Evolutionary conservation across 1,139 yeast genomes (phyloP).

Genomic region (Suhomyces bolitotheri): DNA sequence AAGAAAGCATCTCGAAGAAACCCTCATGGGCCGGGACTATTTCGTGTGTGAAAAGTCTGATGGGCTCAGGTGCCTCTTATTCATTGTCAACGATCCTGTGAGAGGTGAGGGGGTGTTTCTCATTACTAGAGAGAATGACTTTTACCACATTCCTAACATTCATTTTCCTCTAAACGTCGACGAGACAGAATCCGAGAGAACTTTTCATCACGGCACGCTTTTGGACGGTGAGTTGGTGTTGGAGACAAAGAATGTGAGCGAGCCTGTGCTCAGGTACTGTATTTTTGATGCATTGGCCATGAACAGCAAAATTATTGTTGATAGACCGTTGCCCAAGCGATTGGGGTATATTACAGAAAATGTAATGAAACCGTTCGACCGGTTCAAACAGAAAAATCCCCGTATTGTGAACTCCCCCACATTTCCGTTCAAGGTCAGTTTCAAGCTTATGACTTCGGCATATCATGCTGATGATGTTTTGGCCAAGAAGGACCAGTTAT

Average conservation of each 20-base stretch:
- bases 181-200: conserved; percentile 51
- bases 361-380: conserved; percentile 78
- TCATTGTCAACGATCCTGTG: conserved; percentile 66
- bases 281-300: conserved; percentile 90
- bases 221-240: conserved; percentile 87
- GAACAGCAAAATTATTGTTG: conserved; percentile 70
- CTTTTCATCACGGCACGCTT: conserved; percentile 81
- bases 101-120: conserved; percentile 73
- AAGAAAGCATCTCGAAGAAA: conserved; percentile 64
- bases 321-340: conserved; percentile 73
- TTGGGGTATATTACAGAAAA: conserved; percentile 84
- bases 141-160: conserved; percentile 74
- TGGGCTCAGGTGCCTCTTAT: conserved; percentile 79
- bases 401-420: conserved; percentile 61
- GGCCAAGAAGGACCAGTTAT: conserved; percentile 66
- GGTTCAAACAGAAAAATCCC: conserved; percentile 66
- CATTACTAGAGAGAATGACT: conserved; percentile 87
- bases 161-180: conserved; percentile 68
- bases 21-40: conserved; percentile 60
- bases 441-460: conserved; percentile 85
- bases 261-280: conserved; percentile 62
- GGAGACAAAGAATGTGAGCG: conserved; percentile 54
- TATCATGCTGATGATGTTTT: conserved; percentile 80
- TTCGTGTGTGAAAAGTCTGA: conserved; percentile 96
- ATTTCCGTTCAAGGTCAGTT: conserved; percentile 84